Evolutionary conservation across 2,329 filamentous ascomycete genomes (phyloP), one percentile per base, ranked within the genome.

Genomic region (Claviceps paspali): DNA sequence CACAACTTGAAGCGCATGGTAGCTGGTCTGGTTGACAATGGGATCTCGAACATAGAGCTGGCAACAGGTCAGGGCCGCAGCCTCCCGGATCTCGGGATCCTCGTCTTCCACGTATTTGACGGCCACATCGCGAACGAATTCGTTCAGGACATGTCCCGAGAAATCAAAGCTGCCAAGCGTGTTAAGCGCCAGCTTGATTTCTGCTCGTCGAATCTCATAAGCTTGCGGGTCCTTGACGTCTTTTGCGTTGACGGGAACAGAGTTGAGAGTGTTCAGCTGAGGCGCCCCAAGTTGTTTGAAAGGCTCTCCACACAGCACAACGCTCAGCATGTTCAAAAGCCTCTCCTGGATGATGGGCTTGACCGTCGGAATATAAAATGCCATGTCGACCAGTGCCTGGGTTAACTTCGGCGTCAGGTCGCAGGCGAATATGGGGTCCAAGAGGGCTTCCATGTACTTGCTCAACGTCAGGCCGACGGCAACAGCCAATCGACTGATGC

Each of bases 151-250:
- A 51, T 96, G 86, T 2, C 84, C 79, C 43, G 71, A 79, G 52
- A 98, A 98, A 56, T 98, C 91, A 51, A 98, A 98, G 53, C 86
- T 95, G n/a, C 91, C 92, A 1, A 98, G 67, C 0, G 92, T 98
- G 50, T 93, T 87, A 12, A 98, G 69, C 4, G 91, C 91, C 36
- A 98, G 67, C 45, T 92, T 92, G 43, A 98, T 83, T 54, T 98
- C 88, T 7, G 78, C 68, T 54, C 92, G 87, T 41, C 80, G 67
- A 46, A 76, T 76, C 47, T 92, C 85, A 44, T 84, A 79, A n/a
- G 80, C 79, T 33, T 80, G 70, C 0, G 82, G 79, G 45, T 93
- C 84, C 51, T 91, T 84, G 41, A 79, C 82, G 49, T 96, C 91
- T 48, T 87, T 87, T 11, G 82, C 75, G 51, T 88, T 86, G 41